Evolutionary conservation across 2,329 filamentous ascomycete species (phyloP).

Genomic region (Phialocephala sp.): DNA sequence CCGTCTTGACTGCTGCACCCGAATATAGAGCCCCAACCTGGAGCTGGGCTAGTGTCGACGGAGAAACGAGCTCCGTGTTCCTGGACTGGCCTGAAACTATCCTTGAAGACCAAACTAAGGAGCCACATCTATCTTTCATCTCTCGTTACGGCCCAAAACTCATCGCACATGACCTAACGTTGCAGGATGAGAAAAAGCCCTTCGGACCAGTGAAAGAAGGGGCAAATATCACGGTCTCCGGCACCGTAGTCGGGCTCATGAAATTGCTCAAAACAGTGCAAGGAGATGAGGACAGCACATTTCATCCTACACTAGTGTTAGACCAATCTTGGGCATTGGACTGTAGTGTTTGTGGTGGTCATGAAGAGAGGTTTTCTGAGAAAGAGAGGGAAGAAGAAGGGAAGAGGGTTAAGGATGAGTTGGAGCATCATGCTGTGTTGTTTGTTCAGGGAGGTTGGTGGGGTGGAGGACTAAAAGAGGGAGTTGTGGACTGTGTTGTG

Average conservation of each 20-base stretch:
- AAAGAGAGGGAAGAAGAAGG: slow-evolving; percentile 8
- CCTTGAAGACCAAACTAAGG: neutral
- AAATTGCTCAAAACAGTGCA: neutral
- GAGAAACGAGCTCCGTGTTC: neutral
- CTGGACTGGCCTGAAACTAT: slow-evolving; percentile 3
- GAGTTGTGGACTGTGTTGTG: slow-evolving; percentile 10
- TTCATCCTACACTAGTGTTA: neutral
- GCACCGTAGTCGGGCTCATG: neutral
- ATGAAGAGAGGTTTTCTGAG: neutral
- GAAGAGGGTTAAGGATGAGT: slow-evolving; percentile 1
- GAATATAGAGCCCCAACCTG: slow-evolving; percentile 21
- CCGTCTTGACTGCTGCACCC: neutral
- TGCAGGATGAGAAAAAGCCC: neutral
- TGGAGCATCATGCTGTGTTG: slow-evolving; percentile 10
- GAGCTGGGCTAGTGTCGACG: slow-evolving; percentile 19
- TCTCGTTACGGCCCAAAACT: neutral
- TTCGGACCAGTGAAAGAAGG: neutral
- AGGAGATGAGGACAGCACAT: neutral
- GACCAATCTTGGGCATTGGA: slow-evolving; percentile 14
- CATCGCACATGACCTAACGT: neutral
- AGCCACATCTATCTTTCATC: neutral
- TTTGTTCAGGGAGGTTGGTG: slow-evolving; percentile 3
- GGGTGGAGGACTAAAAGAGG: slow-evolving; percentile 8
- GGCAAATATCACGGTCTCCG: neutral
- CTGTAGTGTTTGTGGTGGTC: slow-evolving; percentile 7